Evolutionary conservation across 345 rosid species (phyloP).

Genomic region (Eucalyptus rudis): DNA sequence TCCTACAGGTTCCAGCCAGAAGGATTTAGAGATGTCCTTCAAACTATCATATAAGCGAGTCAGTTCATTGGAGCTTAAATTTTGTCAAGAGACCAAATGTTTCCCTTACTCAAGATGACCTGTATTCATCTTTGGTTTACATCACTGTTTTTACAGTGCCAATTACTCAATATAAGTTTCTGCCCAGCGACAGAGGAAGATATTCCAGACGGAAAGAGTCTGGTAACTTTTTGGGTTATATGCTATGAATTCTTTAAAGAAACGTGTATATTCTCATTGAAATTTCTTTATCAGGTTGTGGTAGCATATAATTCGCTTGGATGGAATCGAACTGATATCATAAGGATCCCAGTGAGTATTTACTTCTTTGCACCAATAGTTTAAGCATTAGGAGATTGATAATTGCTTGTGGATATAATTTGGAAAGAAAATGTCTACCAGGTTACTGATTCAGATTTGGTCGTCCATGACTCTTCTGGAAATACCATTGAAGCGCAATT

Average conservation of each 20-base stretch:
- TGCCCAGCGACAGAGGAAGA: constrained; percentile 65
- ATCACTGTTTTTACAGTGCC: constrained; percentile 38
- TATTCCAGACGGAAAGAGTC: constrained; percentile 36
- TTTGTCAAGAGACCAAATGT: not conserved
- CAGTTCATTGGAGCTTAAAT: not conserved
- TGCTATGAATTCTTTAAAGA: not conserved
- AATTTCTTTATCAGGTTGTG: constrained; percentile 39
- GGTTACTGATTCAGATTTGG: no score
- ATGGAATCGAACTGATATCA: constrained; percentile 63
- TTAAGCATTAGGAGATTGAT: not conserved
- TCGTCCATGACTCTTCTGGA: no score
- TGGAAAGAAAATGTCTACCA: no score
- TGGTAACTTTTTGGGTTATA: constrained; percentile 33
- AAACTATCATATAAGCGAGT: not conserved
- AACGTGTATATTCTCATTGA: not conserved
- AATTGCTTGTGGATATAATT: not conserved
- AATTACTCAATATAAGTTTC: constrained; percentile 70
- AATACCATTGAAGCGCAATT: no score
- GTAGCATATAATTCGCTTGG: constrained; percentile 80
- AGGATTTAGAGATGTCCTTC: not conserved
- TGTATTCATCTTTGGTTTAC: not conserved
- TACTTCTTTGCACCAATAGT: not conserved
- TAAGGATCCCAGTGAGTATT: constrained; percentile 58
- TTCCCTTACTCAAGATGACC: not conserved
- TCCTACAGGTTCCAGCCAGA: not conserved